Base-by-base conservation (phyloP, 2,329 filamentous ascomycete genomes). In the Fusarium pseudocircinatum region DNA sequence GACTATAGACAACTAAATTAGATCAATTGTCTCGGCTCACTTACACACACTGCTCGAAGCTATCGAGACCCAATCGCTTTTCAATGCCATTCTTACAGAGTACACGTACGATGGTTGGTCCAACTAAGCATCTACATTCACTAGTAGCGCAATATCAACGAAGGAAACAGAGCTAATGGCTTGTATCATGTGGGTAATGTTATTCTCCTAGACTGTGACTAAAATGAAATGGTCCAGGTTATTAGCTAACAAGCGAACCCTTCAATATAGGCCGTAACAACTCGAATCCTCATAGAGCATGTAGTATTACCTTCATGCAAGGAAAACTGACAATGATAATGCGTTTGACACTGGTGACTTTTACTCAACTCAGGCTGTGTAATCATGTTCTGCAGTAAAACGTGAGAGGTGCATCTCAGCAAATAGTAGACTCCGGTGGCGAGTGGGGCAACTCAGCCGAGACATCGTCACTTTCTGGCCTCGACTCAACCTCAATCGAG, bases 381-480 rank as follows among this genome's bases (percentile, higher is more conserved):
- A 54, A 14, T 18, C 24, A 12, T 37, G 24, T 34, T 44, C 37
- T 61, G 59, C 30, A n/a, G 59, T 52, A 50, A 22, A 58, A 57
- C 34, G 42, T 40, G 28, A 57, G 53, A 56, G 22, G 32, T 39
- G 20, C n/a, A 59, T 63, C 20, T 57, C 30, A 61, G 34, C 60
- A 63, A 57, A 59, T 58, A 14, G 32, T 37, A 46, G 32, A 57
- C 30, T 39, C 50, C 4, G 16, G 28, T 32, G 64, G 57, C 57
- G 44, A 72, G 69, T 66, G 69, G 70, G 70, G 69, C 65, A 72
- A 58, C 62, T 40, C 36, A 47, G 58, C 49, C 28, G 20, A 18
- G 61, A 70, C 70, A 58, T 73, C 34, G 46, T 66, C 60, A 56
- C 46, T 42, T 42, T 50, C 42, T n/a, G 16, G 49, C 30, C 42